A percentile compares a stretch with the other conserved stretches of the same genome.
These are phyloP conservation scores for Solanum piurae DNA, from an alignment of 257 asterid genomes.

Conservation along the genomic window DNA sequence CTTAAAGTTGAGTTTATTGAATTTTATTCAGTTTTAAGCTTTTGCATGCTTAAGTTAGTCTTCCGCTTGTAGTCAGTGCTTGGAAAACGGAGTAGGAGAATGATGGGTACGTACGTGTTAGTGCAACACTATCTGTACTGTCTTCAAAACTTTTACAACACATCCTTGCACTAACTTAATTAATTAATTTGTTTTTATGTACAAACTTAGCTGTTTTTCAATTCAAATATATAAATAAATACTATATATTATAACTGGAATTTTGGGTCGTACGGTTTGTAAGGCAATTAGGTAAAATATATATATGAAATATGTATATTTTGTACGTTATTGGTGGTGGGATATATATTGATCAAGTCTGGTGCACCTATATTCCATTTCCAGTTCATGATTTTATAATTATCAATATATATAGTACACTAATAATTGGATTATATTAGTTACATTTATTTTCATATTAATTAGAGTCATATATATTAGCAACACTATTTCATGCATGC, in stretches of 20 bases:
- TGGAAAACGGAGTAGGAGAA: too few relatives aligned
- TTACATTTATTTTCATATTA: neutral
- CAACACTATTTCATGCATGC: neutral
- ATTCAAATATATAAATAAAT: neutral
- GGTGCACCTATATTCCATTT: neutral
- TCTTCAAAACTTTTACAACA: neutral
- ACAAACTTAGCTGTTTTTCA: neutral
- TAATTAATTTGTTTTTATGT: neutral
- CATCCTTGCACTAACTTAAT: neutral
- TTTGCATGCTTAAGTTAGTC: too few relatives aligned
- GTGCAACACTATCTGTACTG: slow-evolving; percentile 1
- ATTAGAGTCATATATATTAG: neutral
- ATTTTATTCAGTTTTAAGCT: too few relatives aligned
- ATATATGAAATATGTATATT: neutral
- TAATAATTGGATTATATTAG: neutral
- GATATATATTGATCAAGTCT: neutral
- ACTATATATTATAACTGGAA: neutral
- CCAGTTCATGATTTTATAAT: neutral
- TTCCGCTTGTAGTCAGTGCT: too few relatives aligned
- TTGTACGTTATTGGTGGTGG: neutral
- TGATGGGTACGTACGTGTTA: neutral
- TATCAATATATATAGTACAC: neutral
- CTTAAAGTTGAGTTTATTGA: too few relatives aligned
- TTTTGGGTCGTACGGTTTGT: neutral
- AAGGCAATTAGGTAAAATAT: neutral